Base-by-base conservation (phyloP, 495 filamentous ascomycete genomes). In the Lophium mytilinum region DNA sequence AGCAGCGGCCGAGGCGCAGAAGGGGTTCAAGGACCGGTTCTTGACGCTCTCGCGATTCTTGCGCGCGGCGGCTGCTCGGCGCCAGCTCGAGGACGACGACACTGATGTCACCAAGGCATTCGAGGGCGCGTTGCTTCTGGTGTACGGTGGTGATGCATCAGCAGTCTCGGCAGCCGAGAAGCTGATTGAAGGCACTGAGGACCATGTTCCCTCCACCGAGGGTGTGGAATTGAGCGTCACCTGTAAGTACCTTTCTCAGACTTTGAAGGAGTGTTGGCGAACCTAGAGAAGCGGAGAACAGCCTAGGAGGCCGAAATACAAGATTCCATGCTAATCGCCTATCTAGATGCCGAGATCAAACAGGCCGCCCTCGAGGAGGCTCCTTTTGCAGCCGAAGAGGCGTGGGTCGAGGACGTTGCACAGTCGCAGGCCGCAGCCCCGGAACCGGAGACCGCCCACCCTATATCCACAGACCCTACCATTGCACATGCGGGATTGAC, bases 91-190 rank as follows among this genome's bases (percentile, higher is more conserved):
- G 49, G 80, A 80, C 45, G 80, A 86, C 63, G 77, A 83, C 17
- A 68, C 75, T 3, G 83, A 87, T 36, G 89, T 96, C 71, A 88
- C 81, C 65, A 81, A 81, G 71, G 93, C 90, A 42, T 86, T 97
- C 57, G 94, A 99, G 72, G 89, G 88, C 50, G 85, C 93, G 30
- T 77, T 99, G 41, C 83, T 91, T 50, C 78, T 88, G 64, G 85
- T 97, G 39, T 99, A 99, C 70, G 85, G 83, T 18, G 94, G 94
- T 34, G 86, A 90, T 61, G 79, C 86, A 48, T 78, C 80, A 62
- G 91, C 90, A 15, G 88, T 99, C 14, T 75, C 79, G 37, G 81
- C 88, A 11, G 92, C 95, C 76, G 68, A 89, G 61, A 95, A 89
- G 72, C 75, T 99, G 39, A 86, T 95, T 53, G 76, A 89, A 45